Base-by-base conservation (phyloP, 495 filamentous ascomycete genomes). In the Polyplosphaeria fusca region DNA sequence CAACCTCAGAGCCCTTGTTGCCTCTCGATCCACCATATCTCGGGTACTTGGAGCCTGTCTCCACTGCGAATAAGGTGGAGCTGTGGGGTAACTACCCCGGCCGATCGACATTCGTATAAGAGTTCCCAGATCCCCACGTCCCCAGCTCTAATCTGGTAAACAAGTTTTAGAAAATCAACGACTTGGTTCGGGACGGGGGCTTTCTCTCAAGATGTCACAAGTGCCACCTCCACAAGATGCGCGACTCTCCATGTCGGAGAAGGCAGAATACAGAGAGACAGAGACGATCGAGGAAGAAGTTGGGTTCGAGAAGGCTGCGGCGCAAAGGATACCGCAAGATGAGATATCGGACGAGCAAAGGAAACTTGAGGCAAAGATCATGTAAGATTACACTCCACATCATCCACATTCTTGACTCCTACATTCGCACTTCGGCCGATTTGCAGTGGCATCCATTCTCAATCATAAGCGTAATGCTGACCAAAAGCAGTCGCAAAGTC, bases 321-420 rank as follows among this genome's bases (percentile, higher is more conserved):
- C 20, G 5, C 19, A 47, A 20, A 25, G 26, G n/a, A 14, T 51
- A 18, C 30, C 18, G 2, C 37, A 61, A 41, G 40, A 56, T 39
- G 51, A 61, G 18, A 27, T 56, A 4, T 61, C 58, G 1, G 51
- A 49, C 0, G 58, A 49, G 52, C 51, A 61, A 28, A 50, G 30
- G 46, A 55, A 40, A 32, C 39, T 56, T 9, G 58, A 55, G 45
- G 52, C 58, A 12, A 55, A 51, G 13, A 47, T 56, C 2, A 26
- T 56, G 39, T 42, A 42, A 11, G 19, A 5, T 18, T 13, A n/a
- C 39, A 12, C 39, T 42, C 39, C 5, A 9, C 9, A 9, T 18
- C 39, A 7, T 9, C 5, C 18, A 11, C 39, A 11, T 20, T 19
- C 11, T 20, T 13, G 9, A 12, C 39, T n/a, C 30, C 18, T 52